Evolutionary conservation across 305 asterid genomes (phyloP).

Genomic region (Fraxinus greggii): DNA sequence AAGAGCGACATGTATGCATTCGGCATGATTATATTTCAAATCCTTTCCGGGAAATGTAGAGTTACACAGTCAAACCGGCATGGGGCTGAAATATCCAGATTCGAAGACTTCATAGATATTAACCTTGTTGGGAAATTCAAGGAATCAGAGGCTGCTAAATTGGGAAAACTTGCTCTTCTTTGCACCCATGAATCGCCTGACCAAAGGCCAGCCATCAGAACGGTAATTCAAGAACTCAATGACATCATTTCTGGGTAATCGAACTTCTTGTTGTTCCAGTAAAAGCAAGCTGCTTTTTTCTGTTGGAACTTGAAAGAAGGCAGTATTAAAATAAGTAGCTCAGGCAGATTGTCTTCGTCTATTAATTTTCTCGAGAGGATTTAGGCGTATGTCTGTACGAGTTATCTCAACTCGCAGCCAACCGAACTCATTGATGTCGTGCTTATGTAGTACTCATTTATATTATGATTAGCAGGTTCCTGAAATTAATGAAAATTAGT

Average conservation of each 20-base stretch:
- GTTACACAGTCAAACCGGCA: conserved; percentile 67
- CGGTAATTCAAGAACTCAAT: conserved; percentile 62
- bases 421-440: conserved; percentile 23
- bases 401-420: conserved; percentile 26
- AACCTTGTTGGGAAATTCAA: conserved; percentile 61
- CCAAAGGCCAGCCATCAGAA: conserved; percentile 64
- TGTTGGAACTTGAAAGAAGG: conserved; percentile 14
- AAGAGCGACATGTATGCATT: conserved; percentile 91
- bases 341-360: neutral
- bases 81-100: conserved; percentile 73
- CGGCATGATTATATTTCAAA: conserved; percentile 89
- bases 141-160: conserved; percentile 77
- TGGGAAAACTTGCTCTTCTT: conserved; percentile 76
- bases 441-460: conserved; percentile 22
- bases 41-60: conserved; percentile 73
- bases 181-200: conserved; percentile 74
- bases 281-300: conserved; percentile 8
- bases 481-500: neutral
- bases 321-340: conserved; percentile 9
- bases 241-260: conserved; percentile 28
- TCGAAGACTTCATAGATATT: conserved; percentile 64
- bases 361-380: neutral
- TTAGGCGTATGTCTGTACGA: conserved; percentile 7
- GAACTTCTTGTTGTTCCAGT: conserved; percentile 13
- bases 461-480: conserved; percentile 19